Percentiles rank a stretch among this genome's conserved stretches.
Evolutionary conservation across 352 stramenopile species (phyloP).

Genomic region (Pythium rishiriense): DNA sequence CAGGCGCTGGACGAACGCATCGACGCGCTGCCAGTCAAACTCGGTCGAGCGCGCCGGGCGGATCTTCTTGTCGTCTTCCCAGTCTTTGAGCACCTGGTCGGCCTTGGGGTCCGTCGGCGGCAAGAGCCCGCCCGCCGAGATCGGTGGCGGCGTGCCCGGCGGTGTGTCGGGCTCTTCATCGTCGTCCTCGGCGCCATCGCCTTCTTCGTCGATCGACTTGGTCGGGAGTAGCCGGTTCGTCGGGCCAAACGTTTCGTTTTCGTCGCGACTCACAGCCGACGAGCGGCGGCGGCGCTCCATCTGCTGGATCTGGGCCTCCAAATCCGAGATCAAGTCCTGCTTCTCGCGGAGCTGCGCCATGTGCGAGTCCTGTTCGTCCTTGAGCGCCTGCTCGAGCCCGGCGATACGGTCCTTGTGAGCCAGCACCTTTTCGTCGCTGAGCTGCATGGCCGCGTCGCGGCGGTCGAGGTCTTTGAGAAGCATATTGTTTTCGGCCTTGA

Average conservation of each 20-base stretch:
- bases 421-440: slow-evolving; percentile 65
- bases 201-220: slow-evolving; percentile 29
- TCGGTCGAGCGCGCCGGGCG: slow-evolving; percentile 40
- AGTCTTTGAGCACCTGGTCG: slow-evolving; percentile 68
- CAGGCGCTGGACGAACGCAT: slow-evolving; percentile 58
- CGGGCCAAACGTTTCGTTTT: slow-evolving; percentile 55
- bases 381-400: slow-evolving; percentile 52
- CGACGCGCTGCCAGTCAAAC: slow-evolving; percentile 45
- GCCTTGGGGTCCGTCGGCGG: slow-evolving; percentile 49
- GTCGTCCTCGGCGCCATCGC: slow-evolving; percentile 27
- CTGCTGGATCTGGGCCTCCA: slow-evolving; percentile 65
- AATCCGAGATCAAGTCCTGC: slow-evolving; percentile 62
- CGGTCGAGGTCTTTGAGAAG: slow-evolving; percentile 76
- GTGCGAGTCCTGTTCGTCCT: slow-evolving; percentile 67
- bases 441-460: slow-evolving; percentile 60
- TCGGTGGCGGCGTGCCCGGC: slow-evolving; percentile 71
- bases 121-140: slow-evolving; percentile 53
- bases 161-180: slow-evolving; percentile 65
- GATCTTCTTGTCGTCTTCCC: slow-evolving; percentile 65
- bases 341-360: slow-evolving; percentile 69
- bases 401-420: slow-evolving; percentile 65
- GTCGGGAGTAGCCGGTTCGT: slow-evolving; percentile 38
- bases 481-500: slow-evolving; percentile 73
- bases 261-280: slow-evolving; percentile 41
- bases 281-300: slow-evolving; percentile 58